Evolutionary conservation across 176 grass and related monocot genomes (phyloP).

Genomic region (Zea mays): Zm-B73-REFERENCE-NAM-5.0 NC_050096.1:3365001-3365500

Average conservation of each 20-base stretch:
- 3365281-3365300: constrained; percentile 1
- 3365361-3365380: constrained; percentile 26
- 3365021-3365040: constrained; percentile 94
- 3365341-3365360: background rate
- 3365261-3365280: constrained; percentile 32
- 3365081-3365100: background rate
- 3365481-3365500: constrained; percentile 24
- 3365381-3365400: constrained; percentile 50
- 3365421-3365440: constrained; percentile 64
- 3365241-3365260: constrained; percentile 68
- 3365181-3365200: constrained; percentile 94
- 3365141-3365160: constrained; percentile 89
- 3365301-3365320: background rate
- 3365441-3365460: background rate
- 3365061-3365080: background rate
- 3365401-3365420: constrained; percentile 60
- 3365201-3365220: constrained; percentile 91
- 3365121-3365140: constrained; percentile 45
- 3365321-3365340: background rate
- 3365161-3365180: constrained; percentile 97
- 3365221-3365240: constrained; percentile 74
- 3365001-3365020: constrained; percentile 86
- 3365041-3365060: constrained; percentile 79
- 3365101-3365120: background rate
- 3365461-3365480: constrained; percentile 15